Evolutionary conservation across 2,329 filamentous ascomycete genomes (phyloP).

Genomic region (Tolypocladium ophioglossoides): DNA sequence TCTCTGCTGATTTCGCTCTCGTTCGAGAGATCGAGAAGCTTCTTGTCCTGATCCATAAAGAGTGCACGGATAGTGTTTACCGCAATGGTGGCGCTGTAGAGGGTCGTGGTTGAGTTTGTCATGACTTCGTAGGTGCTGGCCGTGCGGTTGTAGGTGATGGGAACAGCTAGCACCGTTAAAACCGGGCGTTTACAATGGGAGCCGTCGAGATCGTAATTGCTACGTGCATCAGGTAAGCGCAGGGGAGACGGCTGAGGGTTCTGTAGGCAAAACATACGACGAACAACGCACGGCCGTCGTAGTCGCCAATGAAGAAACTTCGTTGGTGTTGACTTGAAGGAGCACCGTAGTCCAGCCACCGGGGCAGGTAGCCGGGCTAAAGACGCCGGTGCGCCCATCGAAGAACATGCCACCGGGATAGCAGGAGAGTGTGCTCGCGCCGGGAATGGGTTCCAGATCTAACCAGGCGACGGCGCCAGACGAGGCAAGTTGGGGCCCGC

Average conservation of each 20-base stretch:
- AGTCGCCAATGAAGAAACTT: constrained; percentile 16
- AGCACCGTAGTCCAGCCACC: constrained; percentile 28
- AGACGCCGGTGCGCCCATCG: constrained; percentile 24
- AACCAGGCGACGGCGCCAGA: constrained; percentile 24
- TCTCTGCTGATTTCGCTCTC: constrained; percentile 16
- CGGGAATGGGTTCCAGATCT: constrained; percentile 24
- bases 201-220: constrained; percentile 23
- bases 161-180: constrained; percentile 24
- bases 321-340: constrained; percentile 17
- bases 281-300: constrained; percentile 30
- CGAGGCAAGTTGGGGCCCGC: constrained; percentile 10
- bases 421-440: constrained; percentile 26
- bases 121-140: constrained; percentile 23
- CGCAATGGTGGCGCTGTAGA: constrained; percentile 25
- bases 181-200: constrained; percentile 23
- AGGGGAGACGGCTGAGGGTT: not conserved
- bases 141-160: constrained; percentile 24
- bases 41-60: constrained; percentile 25
- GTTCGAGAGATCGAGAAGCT: constrained; percentile 20
- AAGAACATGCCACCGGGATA: constrained; percentile 30
- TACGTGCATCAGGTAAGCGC: constrained; percentile 10
- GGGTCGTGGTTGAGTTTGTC: constrained; percentile 23
- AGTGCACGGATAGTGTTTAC: constrained; percentile 26
- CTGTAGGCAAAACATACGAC: constrained; percentile 20
- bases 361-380: constrained; percentile 28